Conservation (phyloP, 257 asterid genomes). For the Cynanchum wilfordii region DNA sequence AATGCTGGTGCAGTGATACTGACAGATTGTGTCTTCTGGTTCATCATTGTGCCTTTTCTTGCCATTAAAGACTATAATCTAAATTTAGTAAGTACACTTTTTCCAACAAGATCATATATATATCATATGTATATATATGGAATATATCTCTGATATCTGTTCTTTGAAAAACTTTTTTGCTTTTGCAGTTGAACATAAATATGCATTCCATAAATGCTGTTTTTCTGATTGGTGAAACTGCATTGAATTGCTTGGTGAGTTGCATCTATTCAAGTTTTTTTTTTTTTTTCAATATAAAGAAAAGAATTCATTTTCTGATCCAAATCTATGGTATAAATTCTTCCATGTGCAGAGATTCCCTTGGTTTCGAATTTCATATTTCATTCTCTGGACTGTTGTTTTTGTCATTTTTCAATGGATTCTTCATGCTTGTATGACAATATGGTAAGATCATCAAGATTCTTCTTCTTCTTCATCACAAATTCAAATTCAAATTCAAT, state of each 20-base stretch:
- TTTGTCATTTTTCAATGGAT: conserved; percentile 79
- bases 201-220: conserved; percentile 89
- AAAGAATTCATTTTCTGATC: background rate
- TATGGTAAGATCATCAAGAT: conserved; percentile 45
- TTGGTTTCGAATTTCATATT: conserved; percentile 87
- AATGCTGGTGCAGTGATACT: conserved; percentile 93
- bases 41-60: conserved; percentile 82
- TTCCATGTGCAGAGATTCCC: conserved; percentile 71
- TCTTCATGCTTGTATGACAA: conserved; percentile 61
- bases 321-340: background rate
- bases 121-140: background rate
- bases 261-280: background rate
- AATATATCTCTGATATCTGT: background rate
- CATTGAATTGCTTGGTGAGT: conserved; percentile 77
- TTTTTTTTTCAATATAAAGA: too few relatives aligned
- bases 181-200: conserved; percentile 72
- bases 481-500: background rate
- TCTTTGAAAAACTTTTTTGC: background rate
- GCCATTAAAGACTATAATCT: conserved; percentile 68
- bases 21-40: conserved; percentile 88
- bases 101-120: background rate
- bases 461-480: background rate
- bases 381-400: conserved; percentile 64
- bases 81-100: conserved; percentile 68
- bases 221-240: conserved; percentile 79